Base-by-base conservation (phyloP, 805 yeast species). In the Candida silvatica region DNA sequence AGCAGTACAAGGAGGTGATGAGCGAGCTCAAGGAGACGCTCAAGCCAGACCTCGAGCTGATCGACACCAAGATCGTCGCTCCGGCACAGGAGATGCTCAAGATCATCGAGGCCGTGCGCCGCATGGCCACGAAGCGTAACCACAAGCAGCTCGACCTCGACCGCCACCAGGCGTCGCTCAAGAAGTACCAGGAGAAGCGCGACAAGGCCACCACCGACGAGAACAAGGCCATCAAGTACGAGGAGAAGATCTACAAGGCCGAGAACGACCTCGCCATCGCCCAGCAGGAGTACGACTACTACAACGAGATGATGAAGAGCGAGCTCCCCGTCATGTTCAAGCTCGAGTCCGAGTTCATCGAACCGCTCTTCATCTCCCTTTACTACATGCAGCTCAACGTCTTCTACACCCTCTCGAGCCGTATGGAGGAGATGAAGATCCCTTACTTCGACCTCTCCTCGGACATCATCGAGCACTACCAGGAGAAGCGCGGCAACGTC, bases 371-470 rank as follows among this genome's bases (percentile, higher is more conserved):
- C 62, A 92, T 90, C 49, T 80, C 94, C 37, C 80, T 92, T 59
- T 92, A 92, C 63, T 92, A 77, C 69, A 92, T 92, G 97, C 98
- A 92, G 66, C 73, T 92, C 66, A 92, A 92, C 65, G 86, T 92
- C 38, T 92, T 88, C 60, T 92, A 92, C 69, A 87, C 96, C 1
- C 67, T 92, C 42, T 88, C 84, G 66, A 80, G 72, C 53, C 74
- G 83, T 49, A 84, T 90, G 85, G 95, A 90, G 62, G 95, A 85
- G 54, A 78, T 90, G 83, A 87, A 92, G 64, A 92, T 92, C 46
- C 96, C 97, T 12, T 92, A 92, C 62, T 92, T 92, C 60, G 94
- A 92, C 56, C 67, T 92, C 53, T 67, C 74, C 34, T 69, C 83
- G 30, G 97, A 87, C 55, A 83, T 92, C 43, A 68, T 82, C 36